Percentiles rank a stretch among this genome's conserved stretches.
These are phyloP conservation scores for Claviceps paspali DNA, from an alignment of 2,329 filamentous ascomycete genomes.

Conservation along the genomic window DNA sequence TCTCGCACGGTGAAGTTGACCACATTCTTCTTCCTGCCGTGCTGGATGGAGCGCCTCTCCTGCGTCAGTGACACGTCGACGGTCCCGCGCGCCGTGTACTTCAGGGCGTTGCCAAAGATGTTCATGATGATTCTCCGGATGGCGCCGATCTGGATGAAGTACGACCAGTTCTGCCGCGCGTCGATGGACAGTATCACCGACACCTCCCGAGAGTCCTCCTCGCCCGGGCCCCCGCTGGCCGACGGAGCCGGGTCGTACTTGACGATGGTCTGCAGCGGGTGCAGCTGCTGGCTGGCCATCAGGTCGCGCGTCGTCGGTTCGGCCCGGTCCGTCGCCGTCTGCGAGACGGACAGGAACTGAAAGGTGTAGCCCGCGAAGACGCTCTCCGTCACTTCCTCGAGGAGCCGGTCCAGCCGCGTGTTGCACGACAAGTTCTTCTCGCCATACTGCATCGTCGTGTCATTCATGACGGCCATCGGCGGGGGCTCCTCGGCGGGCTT, in stretches of 20 bases:
- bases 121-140: slow-evolving; percentile 44
- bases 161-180: slow-evolving; percentile 31
- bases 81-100: slow-evolving; percentile 32
- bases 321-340: slow-evolving; percentile 6
- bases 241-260: slow-evolving; percentile 7
- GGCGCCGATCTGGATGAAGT: slow-evolving; percentile 37
- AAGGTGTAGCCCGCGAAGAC: slow-evolving; percentile 30
- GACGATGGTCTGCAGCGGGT: slow-evolving; percentile 28
- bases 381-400: slow-evolving; percentile 31
- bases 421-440: slow-evolving; percentile 9
- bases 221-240: neutral
- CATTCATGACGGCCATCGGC: neutral
- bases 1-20: slow-evolving; percentile 37
- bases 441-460: slow-evolving; percentile 3
- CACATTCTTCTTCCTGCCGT: slow-evolving; percentile 4
- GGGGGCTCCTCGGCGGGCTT: slow-evolving; percentile 1
- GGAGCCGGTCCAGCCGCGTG: slow-evolving; percentile 23
- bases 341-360: slow-evolving; percentile 12
- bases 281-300: slow-evolving; percentile 10
- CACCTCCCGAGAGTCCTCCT: slow-evolving; percentile 10
- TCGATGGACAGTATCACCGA: slow-evolving; percentile 22
- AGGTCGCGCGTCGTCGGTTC: slow-evolving; percentile 5
- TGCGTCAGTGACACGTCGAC: slow-evolving; percentile 17
- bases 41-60: slow-evolving; percentile 1
- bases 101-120: slow-evolving; percentile 45